These are phyloP conservation scores for Hebeloma cylindrosporum DNA, from an alignment of 768 basidiomycete genomes.

Conservation along the genomic window DNA sequence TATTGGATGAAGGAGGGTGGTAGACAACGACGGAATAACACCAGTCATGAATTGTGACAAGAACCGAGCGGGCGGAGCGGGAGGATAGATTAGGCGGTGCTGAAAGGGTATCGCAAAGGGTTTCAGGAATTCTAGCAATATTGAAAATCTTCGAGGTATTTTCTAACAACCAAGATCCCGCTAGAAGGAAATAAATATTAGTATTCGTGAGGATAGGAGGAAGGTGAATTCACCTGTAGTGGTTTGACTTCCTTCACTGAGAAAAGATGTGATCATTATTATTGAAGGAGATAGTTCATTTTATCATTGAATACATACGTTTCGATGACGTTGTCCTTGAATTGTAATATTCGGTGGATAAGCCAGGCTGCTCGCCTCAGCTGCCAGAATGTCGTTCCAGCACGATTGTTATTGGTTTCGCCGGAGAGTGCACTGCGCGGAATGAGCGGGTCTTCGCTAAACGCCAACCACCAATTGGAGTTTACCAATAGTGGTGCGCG, in stretches of 20 bases:
- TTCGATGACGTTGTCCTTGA: slow-evolving; percentile 58
- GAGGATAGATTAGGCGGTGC: slow-evolving; percentile 43
- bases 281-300: not conserved
- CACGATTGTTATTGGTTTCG: slow-evolving; percentile 37
- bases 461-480: slow-evolving; percentile 96
- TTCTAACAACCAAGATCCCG: slow-evolving; percentile 66
- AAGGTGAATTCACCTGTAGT: slow-evolving; percentile 53
- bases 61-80: slow-evolving; percentile 54
- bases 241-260: slow-evolving; percentile 50
- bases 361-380: slow-evolving; percentile 84
- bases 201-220: not conserved
- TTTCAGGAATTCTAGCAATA: slow-evolving; percentile 70
- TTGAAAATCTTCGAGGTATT: slow-evolving; percentile 69
- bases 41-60: slow-evolving; percentile 76
- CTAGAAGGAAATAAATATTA: slow-evolving; percentile 10
- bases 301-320: slow-evolving; percentile 45
- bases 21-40: slow-evolving; percentile 77
- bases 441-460: slow-evolving; percentile 68
- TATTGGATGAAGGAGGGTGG: slow-evolving; percentile 30
- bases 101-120: slow-evolving; percentile 63
- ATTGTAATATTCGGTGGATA: slow-evolving; percentile 66
- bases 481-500: slow-evolving; percentile 82
- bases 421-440: slow-evolving; percentile 44
- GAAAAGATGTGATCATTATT: not conserved
- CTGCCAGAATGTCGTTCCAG: slow-evolving; percentile 76